Base-by-base conservation (phyloP, 495 filamentous ascomycete species). In the Venustampulla echinocandica region DNA sequence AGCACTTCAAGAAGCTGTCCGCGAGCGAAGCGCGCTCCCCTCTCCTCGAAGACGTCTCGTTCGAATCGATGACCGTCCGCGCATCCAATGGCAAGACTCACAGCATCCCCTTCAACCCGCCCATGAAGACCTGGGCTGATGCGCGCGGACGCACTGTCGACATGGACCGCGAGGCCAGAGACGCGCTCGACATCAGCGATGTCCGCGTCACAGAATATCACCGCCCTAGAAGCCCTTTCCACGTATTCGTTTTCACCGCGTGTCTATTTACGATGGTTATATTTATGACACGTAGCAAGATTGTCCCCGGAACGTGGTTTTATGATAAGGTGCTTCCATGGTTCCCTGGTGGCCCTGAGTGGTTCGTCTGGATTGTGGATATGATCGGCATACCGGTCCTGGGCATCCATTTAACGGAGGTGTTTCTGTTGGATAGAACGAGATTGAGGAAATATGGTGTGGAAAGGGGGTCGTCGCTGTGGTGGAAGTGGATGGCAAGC, bases 111-210 rank as follows among this genome's bases (percentile, higher is more conserved):
- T 61, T 89, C 45, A 59, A 70, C 9, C 84, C 84, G 3, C 76
- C 80, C 0, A 69, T 89, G 72, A 62, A 63, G 28, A 66, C 67
- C 20, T 70, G 66, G 55, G 48, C 64, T 14, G 80, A 87, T 25
- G 69, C 77, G 0, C 73, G 81, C 10, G 62, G 69, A 39, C 71
- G 79, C 25, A 60, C 81, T n/a, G 76, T 84, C 24, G 69, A 70
- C n/a, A 77, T 89, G 74, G 80, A 84, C 60, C 59, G 72, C 35
- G 73, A 77, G 3, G 73, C 77, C 13, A 61, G 76, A 3, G 43
- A 61, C 14, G 69, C 57, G 0, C 70, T 88, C 0, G 69, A 71
- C 9, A 64, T 74, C 35, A 78, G 71, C 46, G 68, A 73, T 20
- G 69, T 81, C 42, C 68, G 62, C 0, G 66, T 86, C 35, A 79